A percentile compares a stretch with the other conserved stretches of the same genome.
Conservation (phyloP, 1,139 yeast genomes). For the Taphrina pruni region DNA sequence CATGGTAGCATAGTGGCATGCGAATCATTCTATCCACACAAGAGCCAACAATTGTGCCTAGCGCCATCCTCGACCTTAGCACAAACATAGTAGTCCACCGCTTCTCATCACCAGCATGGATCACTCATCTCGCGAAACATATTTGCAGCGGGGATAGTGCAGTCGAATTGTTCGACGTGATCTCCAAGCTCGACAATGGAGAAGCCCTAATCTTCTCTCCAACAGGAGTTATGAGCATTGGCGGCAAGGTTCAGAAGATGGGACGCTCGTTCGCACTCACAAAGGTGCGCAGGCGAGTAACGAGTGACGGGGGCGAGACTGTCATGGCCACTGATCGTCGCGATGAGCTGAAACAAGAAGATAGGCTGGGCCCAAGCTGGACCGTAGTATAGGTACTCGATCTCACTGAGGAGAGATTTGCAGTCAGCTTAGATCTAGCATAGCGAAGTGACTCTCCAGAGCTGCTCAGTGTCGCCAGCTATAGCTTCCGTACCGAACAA, state of each 20-base stretch:
- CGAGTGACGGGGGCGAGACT: not conserved
- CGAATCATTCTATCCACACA: conserved; percentile 1
- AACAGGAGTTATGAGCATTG: not conserved
- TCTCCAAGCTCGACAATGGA: conserved; percentile 4
- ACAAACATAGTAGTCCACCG: conserved; percentile 5
- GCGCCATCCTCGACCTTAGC: conserved; percentile 7
- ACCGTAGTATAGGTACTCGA: too few species aligned
- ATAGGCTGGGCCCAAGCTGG: too few species aligned
- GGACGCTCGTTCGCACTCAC: conserved; percentile 3
- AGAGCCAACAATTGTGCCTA: conserved; percentile 7
- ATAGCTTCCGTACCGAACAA: too few species aligned
- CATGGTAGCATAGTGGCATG: conserved; percentile 6
- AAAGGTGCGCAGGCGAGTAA: conserved; percentile 8
- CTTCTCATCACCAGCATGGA: conserved; percentile 5
- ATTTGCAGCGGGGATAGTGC: conserved; percentile 1
- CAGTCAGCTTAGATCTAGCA: too few species aligned
- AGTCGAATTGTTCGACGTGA: not conserved
- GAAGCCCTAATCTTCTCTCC: conserved; percentile 6
- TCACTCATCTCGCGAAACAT: not conserved
- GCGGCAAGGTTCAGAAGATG: not conserved
- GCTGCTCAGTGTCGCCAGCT: too few species aligned
- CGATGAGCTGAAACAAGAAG: not conserved
- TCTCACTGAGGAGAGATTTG: too few species aligned
- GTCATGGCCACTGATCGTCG: not conserved
- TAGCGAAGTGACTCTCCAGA: too few species aligned